Percentiles rank a stretch among this genome's conserved stretches.
These are phyloP conservation scores for Mycena amicta DNA, from an alignment of 768 basidiomycete species.

Conservation along the genomic window DNA sequence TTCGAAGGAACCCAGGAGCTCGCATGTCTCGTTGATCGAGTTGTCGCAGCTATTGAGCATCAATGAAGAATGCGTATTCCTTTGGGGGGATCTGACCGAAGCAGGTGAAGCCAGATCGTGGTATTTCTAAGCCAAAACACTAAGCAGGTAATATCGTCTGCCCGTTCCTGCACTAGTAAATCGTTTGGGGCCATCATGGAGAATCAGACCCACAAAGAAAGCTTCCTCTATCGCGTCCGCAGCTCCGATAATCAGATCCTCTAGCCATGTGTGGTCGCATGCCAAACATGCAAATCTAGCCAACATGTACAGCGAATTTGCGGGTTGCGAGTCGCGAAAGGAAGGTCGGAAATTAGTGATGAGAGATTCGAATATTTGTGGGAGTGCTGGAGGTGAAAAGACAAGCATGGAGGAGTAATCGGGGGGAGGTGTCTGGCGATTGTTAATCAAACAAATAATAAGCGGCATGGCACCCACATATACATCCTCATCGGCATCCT, in stretches of 20 bases:
- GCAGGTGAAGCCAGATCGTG: slow-evolving; percentile 86
- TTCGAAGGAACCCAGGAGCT: slow-evolving; percentile 80
- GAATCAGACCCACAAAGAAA: slow-evolving; percentile 72
- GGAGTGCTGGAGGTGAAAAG: slow-evolving; percentile 80
- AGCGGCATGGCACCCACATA: slow-evolving; percentile 41
- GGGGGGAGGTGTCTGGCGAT: slow-evolving; percentile 63
- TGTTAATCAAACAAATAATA: slow-evolving; percentile 23
- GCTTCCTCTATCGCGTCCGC: slow-evolving; percentile 91
- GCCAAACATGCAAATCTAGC: slow-evolving; percentile 90
- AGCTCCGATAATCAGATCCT: slow-evolving; percentile 88
- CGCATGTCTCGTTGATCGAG: slow-evolving; percentile 76
- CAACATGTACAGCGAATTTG: slow-evolving; percentile 88
- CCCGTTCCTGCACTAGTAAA: slow-evolving; percentile 56
- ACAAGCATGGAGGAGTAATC: slow-evolving; percentile 92
- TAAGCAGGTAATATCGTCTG: slow-evolving; percentile 84
- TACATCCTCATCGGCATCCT: slow-evolving; percentile 54
- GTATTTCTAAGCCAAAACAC: slow-evolving; percentile 96
- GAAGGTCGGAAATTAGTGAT: slow-evolving; percentile 75
- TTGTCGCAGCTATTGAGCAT: slow-evolving; percentile 55
- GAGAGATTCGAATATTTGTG: slow-evolving; percentile 78
- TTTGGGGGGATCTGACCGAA: slow-evolving; percentile 45
- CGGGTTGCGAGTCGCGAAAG: slow-evolving; percentile 79
- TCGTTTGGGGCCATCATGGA: slow-evolving; percentile 4
- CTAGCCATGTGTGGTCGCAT: slow-evolving; percentile 91
- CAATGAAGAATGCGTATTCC: background rate